Conservation (phyloP, 129 eudicot genomes). For the Silybum marianum region DNA sequence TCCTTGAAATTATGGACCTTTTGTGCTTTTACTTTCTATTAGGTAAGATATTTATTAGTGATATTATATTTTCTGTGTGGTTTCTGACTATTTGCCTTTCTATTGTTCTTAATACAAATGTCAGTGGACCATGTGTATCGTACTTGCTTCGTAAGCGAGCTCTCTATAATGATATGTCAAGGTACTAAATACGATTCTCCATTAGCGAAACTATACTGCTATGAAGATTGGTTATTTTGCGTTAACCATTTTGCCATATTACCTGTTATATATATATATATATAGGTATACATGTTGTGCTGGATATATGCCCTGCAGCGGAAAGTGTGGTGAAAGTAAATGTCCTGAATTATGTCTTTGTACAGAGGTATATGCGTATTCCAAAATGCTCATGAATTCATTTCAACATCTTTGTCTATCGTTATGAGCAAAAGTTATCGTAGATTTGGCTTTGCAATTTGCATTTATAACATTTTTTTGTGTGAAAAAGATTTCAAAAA, state of each 20-base stretch:
- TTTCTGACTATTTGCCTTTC: background rate
- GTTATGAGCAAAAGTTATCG: too few relatives aligned
- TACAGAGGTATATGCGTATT: conserved; percentile 72
- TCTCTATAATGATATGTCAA: conserved; percentile 90
- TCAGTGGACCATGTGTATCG: conserved; percentile 85
- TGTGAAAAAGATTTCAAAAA: too few relatives aligned
- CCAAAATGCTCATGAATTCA: background rate
- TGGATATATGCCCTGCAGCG: conserved; percentile 99
- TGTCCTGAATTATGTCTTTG: conserved; percentile 96
- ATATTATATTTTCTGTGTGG: background rate
- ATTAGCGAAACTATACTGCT: background rate
- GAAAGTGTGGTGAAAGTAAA: conserved; percentile 87
- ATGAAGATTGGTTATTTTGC: background rate
- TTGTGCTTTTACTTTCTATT: background rate
- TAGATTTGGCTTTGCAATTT: too few relatives aligned
- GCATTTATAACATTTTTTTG: too few relatives aligned
- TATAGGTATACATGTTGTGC: conserved; percentile 78
- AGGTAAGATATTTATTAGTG: background rate
- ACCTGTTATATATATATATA: conserved; percentile 38
- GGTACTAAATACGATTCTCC: conserved; percentile 38
- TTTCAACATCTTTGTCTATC: too few relatives aligned
- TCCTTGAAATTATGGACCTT: background rate
- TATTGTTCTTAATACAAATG: conserved; percentile 4
- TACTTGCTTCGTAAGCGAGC: conserved; percentile 92
- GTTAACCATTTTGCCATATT: background rate